Evolutionary conservation across 2,329 filamentous ascomycete species (phyloP).

Genomic region (Hymenoscyphus scutula): DNA sequence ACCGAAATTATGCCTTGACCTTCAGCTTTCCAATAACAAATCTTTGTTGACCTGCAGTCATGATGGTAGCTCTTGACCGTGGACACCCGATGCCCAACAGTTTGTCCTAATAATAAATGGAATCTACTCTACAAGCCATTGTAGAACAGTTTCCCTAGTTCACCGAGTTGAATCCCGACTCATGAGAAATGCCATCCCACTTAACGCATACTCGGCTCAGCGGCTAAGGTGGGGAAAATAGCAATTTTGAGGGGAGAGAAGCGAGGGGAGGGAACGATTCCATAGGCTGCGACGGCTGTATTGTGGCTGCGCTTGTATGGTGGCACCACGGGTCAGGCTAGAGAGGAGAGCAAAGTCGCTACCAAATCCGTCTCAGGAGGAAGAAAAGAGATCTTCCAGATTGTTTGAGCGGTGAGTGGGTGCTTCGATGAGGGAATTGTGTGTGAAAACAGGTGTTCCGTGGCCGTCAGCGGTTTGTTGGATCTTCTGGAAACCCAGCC

Average conservation of each 20-base stretch:
- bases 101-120: neutral
- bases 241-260: neutral
- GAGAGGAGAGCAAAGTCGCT: neutral
- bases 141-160: neutral
- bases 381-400: conserved; percentile 15
- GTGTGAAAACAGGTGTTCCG: neutral
- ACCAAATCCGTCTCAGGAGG: conserved; percentile 22
- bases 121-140: neutral
- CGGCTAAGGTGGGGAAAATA: neutral
- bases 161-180: neutral
- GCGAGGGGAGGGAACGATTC: neutral
- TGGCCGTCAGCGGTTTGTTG: conserved; percentile 13
- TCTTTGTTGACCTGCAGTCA: conserved; percentile 2
- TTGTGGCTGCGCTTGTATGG: neutral
- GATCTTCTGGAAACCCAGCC: conserved; percentile 27
- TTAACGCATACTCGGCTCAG: neutral
- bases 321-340: neutral
- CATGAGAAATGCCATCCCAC: neutral
- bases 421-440: neutral
- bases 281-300: neutral
- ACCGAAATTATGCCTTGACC: conserved; percentile 34
- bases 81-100: neutral
- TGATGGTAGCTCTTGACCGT: neutral
- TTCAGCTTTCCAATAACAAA: conserved; percentile 10
- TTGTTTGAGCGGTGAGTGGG: conserved; percentile 36